Evolutionary conservation across 2,329 filamentous ascomycete species (phyloP).

Genomic region (Cytospora piceae): DNA sequence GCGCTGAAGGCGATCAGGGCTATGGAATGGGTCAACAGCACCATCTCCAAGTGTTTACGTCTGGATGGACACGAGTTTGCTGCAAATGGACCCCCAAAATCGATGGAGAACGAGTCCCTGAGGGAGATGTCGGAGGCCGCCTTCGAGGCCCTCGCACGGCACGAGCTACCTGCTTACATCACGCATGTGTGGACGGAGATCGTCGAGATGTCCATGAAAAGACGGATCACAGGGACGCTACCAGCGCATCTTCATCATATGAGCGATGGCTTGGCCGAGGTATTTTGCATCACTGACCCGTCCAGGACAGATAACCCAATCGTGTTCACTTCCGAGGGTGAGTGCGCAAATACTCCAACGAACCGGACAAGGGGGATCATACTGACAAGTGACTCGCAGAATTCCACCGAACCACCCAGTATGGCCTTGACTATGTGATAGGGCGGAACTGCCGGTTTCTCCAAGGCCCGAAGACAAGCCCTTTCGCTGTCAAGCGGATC

Average conservation of each 20-base stretch:
- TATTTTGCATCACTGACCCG: constrained; percentile 77
- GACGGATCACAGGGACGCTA: constrained; percentile 69
- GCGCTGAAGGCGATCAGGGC: constrained; percentile 72
- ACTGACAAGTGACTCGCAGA: constrained; percentile 48
- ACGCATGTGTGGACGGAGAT: constrained; percentile 70
- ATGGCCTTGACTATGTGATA: constrained; percentile 60
- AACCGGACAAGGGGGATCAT: not conserved
- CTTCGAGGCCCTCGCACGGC: constrained; percentile 65
- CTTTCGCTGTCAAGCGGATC: constrained; percentile 63
- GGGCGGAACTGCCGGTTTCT: constrained; percentile 80
- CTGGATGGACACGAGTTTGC: constrained; percentile 62
- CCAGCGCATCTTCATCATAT: constrained; percentile 66
- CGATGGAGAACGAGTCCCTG: constrained; percentile 61
- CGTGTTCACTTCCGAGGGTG: constrained; percentile 76
- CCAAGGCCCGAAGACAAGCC: constrained; percentile 73
- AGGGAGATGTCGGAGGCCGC: constrained; percentile 67
- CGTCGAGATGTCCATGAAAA: constrained; percentile 70
- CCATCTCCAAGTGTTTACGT: constrained; percentile 62
- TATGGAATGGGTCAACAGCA: constrained; percentile 71
- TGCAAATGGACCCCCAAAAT: constrained; percentile 46
- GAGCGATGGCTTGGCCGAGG: constrained; percentile 76
- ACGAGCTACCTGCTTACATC: constrained; percentile 74
- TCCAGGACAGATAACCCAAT: constrained; percentile 75
- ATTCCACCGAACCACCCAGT: constrained; percentile 41
- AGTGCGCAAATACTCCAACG: constrained; percentile 21